These are phyloP conservation scores for Vigna radiata DNA, from an alignment of 306 rosid species.

Conservation along the genomic window DNA sequence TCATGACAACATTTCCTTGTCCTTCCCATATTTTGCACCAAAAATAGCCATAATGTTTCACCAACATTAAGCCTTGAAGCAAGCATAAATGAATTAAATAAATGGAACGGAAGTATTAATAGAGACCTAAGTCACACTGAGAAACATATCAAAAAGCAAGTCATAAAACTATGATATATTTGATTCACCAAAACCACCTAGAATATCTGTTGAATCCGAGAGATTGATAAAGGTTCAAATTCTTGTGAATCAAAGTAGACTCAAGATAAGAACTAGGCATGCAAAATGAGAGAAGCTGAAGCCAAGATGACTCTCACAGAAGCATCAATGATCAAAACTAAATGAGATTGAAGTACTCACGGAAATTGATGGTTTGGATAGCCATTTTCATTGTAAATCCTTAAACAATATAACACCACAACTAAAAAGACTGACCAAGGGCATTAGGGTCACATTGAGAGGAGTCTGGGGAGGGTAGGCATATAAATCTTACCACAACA, in stretches of 20 bases:
- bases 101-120: background rate
- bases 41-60: conserved; percentile 8
- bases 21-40: conserved; percentile 11
- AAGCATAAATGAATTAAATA: background rate
- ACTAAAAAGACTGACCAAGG: background rate
- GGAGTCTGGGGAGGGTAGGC: background rate
- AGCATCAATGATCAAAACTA: background rate
- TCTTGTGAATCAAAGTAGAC: background rate
- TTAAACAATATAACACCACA: background rate
- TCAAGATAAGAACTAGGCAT: conserved; percentile 1
- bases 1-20: background rate
- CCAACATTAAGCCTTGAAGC: background rate
- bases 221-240: background rate
- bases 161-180: background rate
- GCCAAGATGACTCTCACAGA: background rate
- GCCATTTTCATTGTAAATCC: background rate
- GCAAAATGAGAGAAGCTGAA: background rate
- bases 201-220: conserved; percentile 4
- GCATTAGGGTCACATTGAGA: background rate
- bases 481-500: background rate
- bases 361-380: background rate
- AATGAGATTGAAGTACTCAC: background rate
- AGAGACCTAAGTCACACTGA: background rate
- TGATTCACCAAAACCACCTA: background rate
- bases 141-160: background rate